These are phyloP conservation scores for Xylaria longipes DNA, from an alignment of 495 filamentous ascomycete species.

Conservation along the genomic window DNA sequence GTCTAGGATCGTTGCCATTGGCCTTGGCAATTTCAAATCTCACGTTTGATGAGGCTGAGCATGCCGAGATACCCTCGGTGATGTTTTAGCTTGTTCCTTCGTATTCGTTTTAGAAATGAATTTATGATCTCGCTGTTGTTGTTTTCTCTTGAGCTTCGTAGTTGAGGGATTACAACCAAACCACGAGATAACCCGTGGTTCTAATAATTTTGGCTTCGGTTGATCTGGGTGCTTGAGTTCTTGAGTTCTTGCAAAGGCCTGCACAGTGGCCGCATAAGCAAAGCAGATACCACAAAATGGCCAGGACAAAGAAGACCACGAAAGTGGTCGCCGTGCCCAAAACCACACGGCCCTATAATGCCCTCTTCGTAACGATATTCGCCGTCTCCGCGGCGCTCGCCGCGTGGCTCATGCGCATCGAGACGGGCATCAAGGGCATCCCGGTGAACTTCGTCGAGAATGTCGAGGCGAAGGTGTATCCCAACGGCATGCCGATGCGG, in stretches of 20 bases:
- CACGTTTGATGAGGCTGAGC: conserved; percentile 6
- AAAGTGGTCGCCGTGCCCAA: conserved; percentile 6
- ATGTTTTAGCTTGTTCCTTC: background rate
- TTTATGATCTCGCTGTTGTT: background rate
- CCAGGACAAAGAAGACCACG: conserved; percentile 26
- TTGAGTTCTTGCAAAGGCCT: background rate
- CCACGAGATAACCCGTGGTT: background rate
- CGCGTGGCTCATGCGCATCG: conserved; percentile 36
- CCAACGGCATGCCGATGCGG: conserved; percentile 33
- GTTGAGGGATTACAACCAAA: background rate
- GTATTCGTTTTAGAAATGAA: background rate
- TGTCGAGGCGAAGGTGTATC: conserved; percentile 24
- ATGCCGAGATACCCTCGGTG: background rate
- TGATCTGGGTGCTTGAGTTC: background rate
- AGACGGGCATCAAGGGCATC: conserved; percentile 29
- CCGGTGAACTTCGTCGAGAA: conserved; percentile 28
- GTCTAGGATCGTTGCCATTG: conserved; percentile 4
- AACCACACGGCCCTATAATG: conserved; percentile 32
- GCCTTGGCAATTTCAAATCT: conserved; percentile 18
- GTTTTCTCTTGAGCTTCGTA: background rate
- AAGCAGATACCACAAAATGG: conserved; percentile 20
- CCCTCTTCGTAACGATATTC: conserved; percentile 31
- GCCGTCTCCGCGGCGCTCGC: conserved; percentile 16
- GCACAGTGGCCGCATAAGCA: background rate
- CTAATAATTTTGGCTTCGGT: background rate